Base-by-base conservation (phyloP, 2,329 filamentous ascomycete species). In the Epichloe gansuensis region DNA sequence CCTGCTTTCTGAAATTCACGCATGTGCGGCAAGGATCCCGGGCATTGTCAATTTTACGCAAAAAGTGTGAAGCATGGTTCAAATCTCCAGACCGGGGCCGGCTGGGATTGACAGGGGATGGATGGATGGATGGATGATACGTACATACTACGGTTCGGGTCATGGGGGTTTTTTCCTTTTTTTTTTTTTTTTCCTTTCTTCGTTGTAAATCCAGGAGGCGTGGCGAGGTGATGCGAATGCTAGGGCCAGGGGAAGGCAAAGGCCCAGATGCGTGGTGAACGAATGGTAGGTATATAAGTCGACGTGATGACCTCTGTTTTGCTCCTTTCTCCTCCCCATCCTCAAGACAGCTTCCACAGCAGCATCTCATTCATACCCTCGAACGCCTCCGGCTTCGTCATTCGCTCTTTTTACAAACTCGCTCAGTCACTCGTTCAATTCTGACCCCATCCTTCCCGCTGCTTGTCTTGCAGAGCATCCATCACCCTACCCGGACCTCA, bases 321-420 rank as follows among this genome's bases (percentile, higher is more conserved):
- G 11, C 13, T 21, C 8, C 4, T 3, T 21, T 3, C 13, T 11
- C 9, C n/a, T 45, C 11, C 4, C 25, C 8, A n/a, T 23, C 12
- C 41, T 25, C 17, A 21, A 45, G 28, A 34, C 42, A 15, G 11
- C 8, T 9, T 13, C 9, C 34, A 28, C 15, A 31, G 21, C 41
- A 52, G 35, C 51, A 17, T 52, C 48, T 31, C 23, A 23, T 23
- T 4, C 38, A 23, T 12, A 46, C 39, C 46, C 23, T 52, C 53
- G 28, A 52, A 45, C 49, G 35, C 41, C 37, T 43, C 43, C 21
- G 35, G 17, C 49, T 51, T 48, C 45, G 45, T 52, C 46, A 54
- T 45, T 54, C 52, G 37, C 46, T 54, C 48, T 17, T 41, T 51
- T 51, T 15, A 25, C 17, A 46, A 4, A 42, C 25, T 34, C 47